A percentile compares a stretch with the other conserved stretches of the same genome.
These are phyloP conservation scores for Debaryomyces prosopidis DNA, from an alignment of 805 yeast genomes.

Conservation along the genomic window DNA sequence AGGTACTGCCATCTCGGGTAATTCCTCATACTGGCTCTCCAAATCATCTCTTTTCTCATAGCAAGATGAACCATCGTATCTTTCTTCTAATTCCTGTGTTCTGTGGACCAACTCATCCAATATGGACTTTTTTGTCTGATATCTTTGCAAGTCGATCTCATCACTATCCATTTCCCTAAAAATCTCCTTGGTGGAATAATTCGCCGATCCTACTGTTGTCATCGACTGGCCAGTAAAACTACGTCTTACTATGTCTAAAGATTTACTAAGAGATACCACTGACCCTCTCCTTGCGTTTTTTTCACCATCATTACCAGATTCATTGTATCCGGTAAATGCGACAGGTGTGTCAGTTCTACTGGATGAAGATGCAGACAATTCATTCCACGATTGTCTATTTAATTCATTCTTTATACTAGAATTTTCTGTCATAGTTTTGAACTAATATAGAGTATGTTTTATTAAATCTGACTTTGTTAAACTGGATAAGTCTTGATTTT, in stretches of 20 bases:
- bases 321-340: constrained; percentile 10
- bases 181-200: constrained; percentile 27
- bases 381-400: constrained; percentile 4
- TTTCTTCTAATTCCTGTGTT: constrained; percentile 14
- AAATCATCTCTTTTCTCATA: constrained; percentile 1
- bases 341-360: constrained; percentile 11
- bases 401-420: constrained; percentile 7
- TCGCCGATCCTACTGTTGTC: constrained; percentile 4
- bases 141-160: constrained; percentile 30
- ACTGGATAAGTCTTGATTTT: background rate
- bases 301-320: background rate
- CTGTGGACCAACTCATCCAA: constrained; percentile 22
- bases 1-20: constrained; percentile 17
- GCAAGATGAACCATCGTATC: constrained; percentile 1
- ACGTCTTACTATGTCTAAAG: constrained; percentile 18
- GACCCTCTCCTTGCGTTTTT: constrained; percentile 16
- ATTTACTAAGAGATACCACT: constrained; percentile 11
- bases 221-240: constrained; percentile 11
- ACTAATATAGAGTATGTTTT: too few species aligned
- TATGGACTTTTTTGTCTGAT: constrained; percentile 32
- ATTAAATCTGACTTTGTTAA: too few species aligned
- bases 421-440: background rate
- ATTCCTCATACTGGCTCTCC: constrained; percentile 7
- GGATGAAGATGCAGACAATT: constrained; percentile 13
- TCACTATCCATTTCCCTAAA: constrained; percentile 30